Evolutionary conservation across 1,284 basidiomycete species (phyloP), one percentile per base, ranked within the genome.

Genomic region (Coniferiporia weirii): DNA sequence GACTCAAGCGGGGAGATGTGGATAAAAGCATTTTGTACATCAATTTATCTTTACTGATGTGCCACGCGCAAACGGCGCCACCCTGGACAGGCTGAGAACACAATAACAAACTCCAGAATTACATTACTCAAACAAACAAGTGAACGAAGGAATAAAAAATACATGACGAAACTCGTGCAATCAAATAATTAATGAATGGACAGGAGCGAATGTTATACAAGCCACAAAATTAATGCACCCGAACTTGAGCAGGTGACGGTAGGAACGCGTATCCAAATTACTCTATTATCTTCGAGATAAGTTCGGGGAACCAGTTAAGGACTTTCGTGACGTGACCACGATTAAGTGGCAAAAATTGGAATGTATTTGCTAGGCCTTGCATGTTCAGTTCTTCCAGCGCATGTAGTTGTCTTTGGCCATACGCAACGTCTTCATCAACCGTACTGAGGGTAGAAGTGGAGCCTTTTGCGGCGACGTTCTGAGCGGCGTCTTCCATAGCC

Each of bases 301-400:
- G 73, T 67, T 81, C 79, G 34, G 86, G 83, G 64, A 90, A 88
- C 85, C 85, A 89, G 60, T 83, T 80, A 57, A 89, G 80, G 73
- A 89, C 81, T 69, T 80, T 83, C 43, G 79, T 79, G 60, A 81
- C 85, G 32, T 80, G 78, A 10, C 77, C 78, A 55, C 79, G 80
- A 65, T 80, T 79, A 15, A 79, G 72, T 12, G 83, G 76, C 46
- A 89, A 69, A 73, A 91, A 91, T 63, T 81, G 78, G 74, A 88
- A 85, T 63, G 75, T 83, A 64, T 79, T 83, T 13, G 81, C 80
- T 2, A 91, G 75, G 6, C 89, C 89, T 63, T 80, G 79, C 87
- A 91, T 89, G 40, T 76, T 75, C 56, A 85, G 68, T 35, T 89
- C 84, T 60, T 90, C 86, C 6, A 91, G 75, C 45, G 83, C 83